These are phyloP conservation scores for Trichoderma aggressivum DNA, from an alignment of 2,329 filamentous ascomycete genomes.

Conservation along the genomic window DNA sequence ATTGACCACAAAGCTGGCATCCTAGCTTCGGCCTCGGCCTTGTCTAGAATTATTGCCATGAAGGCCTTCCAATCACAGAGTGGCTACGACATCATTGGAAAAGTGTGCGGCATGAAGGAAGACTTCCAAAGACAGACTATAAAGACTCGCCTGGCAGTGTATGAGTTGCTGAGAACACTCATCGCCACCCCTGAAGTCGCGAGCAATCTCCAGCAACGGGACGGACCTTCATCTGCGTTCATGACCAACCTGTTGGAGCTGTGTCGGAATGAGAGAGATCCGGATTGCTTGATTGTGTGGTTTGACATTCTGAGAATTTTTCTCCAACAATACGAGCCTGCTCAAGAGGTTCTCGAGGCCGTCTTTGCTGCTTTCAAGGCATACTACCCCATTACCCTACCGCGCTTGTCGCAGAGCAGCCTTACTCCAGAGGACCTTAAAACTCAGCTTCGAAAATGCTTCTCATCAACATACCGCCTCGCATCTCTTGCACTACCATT, in stretches of 20 bases:
- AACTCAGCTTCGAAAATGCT: constrained; percentile 50
- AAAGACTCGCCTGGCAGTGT: constrained; percentile 51
- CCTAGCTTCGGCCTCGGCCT: constrained; percentile 50
- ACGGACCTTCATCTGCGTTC: constrained; percentile 45
- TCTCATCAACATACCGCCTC: constrained; percentile 47
- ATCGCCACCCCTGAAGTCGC: constrained; percentile 42
- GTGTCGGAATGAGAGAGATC: constrained; percentile 55
- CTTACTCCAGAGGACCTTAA: constrained; percentile 58
- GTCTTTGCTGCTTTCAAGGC: constrained; percentile 56
- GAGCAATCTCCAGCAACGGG: constrained; percentile 43
- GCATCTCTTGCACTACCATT: constrained; percentile 50
- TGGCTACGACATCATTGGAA: constrained; percentile 47
- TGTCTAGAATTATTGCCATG: constrained; percentile 49
- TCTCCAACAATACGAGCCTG: constrained; percentile 41
- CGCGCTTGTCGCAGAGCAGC: constrained; percentile 47
- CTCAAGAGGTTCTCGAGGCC: constrained; percentile 45
- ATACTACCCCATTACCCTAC: constrained; percentile 59
- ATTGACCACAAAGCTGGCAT: constrained; percentile 59
- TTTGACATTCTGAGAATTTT: constrained; percentile 49
- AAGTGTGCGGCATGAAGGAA: constrained; percentile 50
- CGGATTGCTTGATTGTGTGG: constrained; percentile 55
- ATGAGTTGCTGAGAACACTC: constrained; percentile 46
- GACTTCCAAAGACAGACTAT: constrained; percentile 54
- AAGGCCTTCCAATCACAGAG: constrained; percentile 49
- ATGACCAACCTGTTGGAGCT: constrained; percentile 49